Evolutionary conservation across 331 rosid species (phyloP).

Genomic region (Acacia pycnantha): DNA sequence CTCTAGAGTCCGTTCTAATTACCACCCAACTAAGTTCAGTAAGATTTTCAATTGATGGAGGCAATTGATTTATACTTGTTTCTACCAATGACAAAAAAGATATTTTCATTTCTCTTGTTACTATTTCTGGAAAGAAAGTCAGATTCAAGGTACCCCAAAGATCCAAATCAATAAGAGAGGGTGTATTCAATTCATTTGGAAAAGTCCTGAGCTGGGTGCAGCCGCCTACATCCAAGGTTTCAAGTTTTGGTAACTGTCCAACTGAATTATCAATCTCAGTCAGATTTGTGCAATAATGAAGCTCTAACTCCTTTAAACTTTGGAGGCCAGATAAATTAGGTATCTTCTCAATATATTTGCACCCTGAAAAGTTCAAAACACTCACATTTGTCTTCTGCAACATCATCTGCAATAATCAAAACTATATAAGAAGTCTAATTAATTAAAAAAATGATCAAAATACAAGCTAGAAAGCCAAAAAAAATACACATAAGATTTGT

Average conservation of each 20-base stretch:
- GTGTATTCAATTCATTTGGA: background rate
- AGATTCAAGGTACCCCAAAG: too few species aligned
- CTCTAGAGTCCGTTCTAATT: too few species aligned
- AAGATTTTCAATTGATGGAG: background rate
- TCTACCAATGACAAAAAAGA: accelerated
- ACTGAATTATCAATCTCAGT: background rate
- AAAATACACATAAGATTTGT: background rate
- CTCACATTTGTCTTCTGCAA: background rate
- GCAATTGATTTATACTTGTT: background rate
- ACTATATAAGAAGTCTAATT: background rate
- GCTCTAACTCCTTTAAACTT: background rate
- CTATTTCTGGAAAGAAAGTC: background rate
- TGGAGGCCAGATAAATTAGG: background rate
- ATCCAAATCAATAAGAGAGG: background rate
- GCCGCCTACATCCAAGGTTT: accelerated
- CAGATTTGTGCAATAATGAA: accelerated
- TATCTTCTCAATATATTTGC: background rate
- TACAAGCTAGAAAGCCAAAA: background rate
- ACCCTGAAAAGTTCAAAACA: background rate
- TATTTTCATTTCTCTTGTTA: background rate
- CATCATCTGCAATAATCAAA: background rate
- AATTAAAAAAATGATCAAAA: background rate
- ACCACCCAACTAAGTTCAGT: background rate
- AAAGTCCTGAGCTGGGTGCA: background rate
- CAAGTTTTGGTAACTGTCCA: background rate